Evolutionary conservation across 305 asterid genomes (phyloP).

Genomic region (Fraxinus floribunda): DNA sequence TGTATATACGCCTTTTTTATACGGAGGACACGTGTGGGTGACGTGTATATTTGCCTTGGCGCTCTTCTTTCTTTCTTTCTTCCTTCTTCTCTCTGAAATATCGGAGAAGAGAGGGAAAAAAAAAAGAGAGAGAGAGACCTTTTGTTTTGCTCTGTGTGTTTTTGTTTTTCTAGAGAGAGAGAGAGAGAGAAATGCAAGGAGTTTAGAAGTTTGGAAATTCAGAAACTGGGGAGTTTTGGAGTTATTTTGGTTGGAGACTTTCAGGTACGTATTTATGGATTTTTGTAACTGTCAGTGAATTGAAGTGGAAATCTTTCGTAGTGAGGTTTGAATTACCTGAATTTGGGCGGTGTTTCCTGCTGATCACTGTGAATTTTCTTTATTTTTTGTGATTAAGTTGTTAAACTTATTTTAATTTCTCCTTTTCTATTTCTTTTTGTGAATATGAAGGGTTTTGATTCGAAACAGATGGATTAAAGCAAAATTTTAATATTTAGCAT

Average conservation of each 20-base stretch:
- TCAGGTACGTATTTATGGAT: neutral
- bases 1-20: constrained; percentile 8
- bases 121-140: too few species aligned
- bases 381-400: neutral
- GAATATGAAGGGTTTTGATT: neutral
- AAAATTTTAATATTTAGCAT: neutral
- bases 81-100: neutral
- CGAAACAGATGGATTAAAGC: neutral
- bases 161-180: neutral
- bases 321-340: neutral
- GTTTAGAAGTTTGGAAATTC: neutral
- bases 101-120: neutral
- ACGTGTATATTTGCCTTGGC: constrained; percentile 44
- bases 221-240: neutral
- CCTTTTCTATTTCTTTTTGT: neutral
- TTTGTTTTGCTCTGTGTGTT: neutral
- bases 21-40: constrained; percentile 44
- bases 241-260: neutral
- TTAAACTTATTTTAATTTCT: neutral
- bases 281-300: neutral
- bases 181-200: neutral
- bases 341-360: neutral
- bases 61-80: constrained; percentile 23
- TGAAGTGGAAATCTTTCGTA: neutral
- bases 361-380: neutral